These are phyloP conservation scores for Pulveroboletus sp. DNA, from an alignment of 768 basidiomycete species.

Conservation along the genomic window DNA sequence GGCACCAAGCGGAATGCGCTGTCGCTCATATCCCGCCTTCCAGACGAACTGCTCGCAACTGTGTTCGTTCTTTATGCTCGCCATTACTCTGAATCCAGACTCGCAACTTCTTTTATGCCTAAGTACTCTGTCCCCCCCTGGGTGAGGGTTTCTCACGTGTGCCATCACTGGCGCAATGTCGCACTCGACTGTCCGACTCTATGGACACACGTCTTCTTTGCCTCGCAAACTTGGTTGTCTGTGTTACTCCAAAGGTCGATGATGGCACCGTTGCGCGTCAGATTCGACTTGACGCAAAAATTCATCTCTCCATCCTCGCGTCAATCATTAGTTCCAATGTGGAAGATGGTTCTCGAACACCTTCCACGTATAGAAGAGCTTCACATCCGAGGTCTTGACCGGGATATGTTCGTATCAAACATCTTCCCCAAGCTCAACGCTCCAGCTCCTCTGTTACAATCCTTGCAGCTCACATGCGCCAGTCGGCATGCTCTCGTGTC, in stretches of 20 bases:
- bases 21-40: not conserved
- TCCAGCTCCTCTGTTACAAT: no score
- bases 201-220: conserved; percentile 3
- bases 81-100: not conserved
- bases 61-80: not conserved
- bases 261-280: not conserved
- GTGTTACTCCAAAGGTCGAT: conserved; percentile 3
- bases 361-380: conserved; percentile 1
- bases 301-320: not conserved
- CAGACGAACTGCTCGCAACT: not conserved
- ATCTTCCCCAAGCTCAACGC: no score
- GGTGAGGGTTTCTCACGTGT: not conserved
- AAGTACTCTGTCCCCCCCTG: not conserved
- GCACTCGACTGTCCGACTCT: not conserved
- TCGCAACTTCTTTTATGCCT: not conserved
- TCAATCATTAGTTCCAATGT: not conserved
- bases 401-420: no score
- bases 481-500: not conserved
- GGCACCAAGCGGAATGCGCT: not conserved
- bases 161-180: conserved; percentile 1
- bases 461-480: not conserved
- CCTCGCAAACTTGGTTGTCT: not conserved
- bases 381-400: not conserved
- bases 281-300: not conserved
- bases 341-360: conserved; percentile 1